Evolutionary conservation across 2,329 filamentous ascomycete species (phyloP), one percentile per base, ranked within the genome.

Genomic region (Talaromyces pinophilus): DNA sequence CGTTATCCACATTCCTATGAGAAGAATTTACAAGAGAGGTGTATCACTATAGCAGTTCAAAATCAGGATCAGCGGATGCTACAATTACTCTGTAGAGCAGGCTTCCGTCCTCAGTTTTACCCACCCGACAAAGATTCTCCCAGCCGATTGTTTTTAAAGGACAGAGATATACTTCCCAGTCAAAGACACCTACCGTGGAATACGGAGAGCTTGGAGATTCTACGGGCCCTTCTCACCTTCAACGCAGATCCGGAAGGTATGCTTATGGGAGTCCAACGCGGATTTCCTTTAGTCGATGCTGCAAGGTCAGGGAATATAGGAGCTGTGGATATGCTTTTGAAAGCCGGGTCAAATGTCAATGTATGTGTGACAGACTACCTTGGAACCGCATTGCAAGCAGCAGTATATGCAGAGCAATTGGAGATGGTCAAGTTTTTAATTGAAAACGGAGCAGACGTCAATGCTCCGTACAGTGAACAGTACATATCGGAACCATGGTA

Each of bases 261-360:
- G 25, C 8, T 57, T 35, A 3, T 28, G 4, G 15, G 13, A 2
- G 25, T 11, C 30, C 17, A 30, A 17, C 52, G 40, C 17, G 50
- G 62, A 15, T 57, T 64, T 59, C 28, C 54, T n/a, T 17, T 64
- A 7, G 19, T 64, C 1, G 28, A 50, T 59, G 62, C 62, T 50
- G 62, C 62, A 19, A 8, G 40, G 1, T 38, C n/a, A 28, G 62
- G 62, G 30, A 59, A 19, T 2, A 4, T 25, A 4, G 25, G 25
- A 25, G 25, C 25, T 4, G 25, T 25, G 25, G 3, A 25, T 25
- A 25, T 25, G 25, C 25, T 25, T 25, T 25, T 25, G 25, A 4
- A 25, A 25, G 3, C 25, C 25, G 25, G 25, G 25, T 25, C 25
- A 25, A 25, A 25, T 25, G 25, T 25, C 25, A 25, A 25, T 25